These are phyloP conservation scores for Pouteria glomerata DNA, from an alignment of 148 eudicot species.

Conservation along the genomic window DNA sequence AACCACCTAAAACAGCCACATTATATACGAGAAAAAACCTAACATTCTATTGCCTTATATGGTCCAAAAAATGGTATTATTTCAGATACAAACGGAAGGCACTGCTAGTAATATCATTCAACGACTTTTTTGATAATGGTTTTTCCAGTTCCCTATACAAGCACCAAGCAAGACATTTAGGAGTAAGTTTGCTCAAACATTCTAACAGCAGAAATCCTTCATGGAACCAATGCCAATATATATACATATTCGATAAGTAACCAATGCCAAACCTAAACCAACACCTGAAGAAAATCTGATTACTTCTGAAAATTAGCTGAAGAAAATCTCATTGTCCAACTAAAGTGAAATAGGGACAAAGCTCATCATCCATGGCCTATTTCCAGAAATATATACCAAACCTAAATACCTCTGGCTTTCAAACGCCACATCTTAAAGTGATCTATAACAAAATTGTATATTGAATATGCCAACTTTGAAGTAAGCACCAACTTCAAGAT, in stretches of 20 bases:
- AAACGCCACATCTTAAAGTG: too few relatives aligned
- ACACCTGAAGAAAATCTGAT: neutral
- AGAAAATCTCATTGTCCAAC: neutral
- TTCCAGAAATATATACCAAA: neutral
- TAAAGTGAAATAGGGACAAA: neutral
- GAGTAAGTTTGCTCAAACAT: neutral
- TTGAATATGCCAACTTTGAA: too few relatives aligned
- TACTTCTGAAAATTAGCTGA: neutral
- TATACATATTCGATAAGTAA: too few relatives aligned
- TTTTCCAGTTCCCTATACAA: neutral
- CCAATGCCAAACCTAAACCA: neutral
- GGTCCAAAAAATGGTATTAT: too few relatives aligned
- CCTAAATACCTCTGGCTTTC: neutral
- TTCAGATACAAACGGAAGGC: neutral
- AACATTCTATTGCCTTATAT: neutral
- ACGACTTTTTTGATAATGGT: neutral
- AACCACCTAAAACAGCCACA: too few relatives aligned
- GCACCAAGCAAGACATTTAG: neutral
- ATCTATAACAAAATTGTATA: too few relatives aligned
- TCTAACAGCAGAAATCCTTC: neutral
- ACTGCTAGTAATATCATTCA: neutral
- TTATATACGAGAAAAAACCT: neutral
- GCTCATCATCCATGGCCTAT: neutral
- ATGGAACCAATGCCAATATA: too few relatives aligned
- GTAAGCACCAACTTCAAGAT: too few relatives aligned